Evolutionary conservation across 2,329 filamentous ascomycete species (phyloP), one percentile per base, ranked within the genome.

Genomic region (Cercospora sp.): DNA sequence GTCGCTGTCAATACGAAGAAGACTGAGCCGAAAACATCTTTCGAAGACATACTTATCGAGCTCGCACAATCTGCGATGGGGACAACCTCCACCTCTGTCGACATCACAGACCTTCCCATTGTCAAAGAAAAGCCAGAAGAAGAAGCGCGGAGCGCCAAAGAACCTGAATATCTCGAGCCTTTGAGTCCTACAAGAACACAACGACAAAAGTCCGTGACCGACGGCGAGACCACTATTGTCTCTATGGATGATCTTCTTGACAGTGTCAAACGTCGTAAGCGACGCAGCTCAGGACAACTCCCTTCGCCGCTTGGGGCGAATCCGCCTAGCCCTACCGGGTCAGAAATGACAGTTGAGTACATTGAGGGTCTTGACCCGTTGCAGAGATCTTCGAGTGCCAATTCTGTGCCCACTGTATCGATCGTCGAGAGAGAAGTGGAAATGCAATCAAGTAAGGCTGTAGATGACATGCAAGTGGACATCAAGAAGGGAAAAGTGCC

Each of bases 401-500:
- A 21, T 37, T 21, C 60, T 21, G 60, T 30, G 18, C 59, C 59
- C 26, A 61, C 59, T 7, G 12, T 43, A 16, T 32, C n/a, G 10
- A 45, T 5, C 8, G 40, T 21, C 18, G 40, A 62, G 12, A 32
- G 10, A 12, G 40, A 26, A 12, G 6, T n/a, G 16, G 21, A 49
- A 16, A 12, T 13, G 10, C 37, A 61, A 21, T 34, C 73, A 63
- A 71, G 60, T 70, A 67, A 26, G 70, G 73, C 5, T 71, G 55
- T 72, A 16, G 74, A 76, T 64, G 74, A 75, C 59, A 70, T 75
- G 26, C 74, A 77, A 45, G 24, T 75, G 37, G 74, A 74, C 34
- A 57, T 74, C 16, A 57, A 63, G 61, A 75, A 72, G 61, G 65
- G 67, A 3, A 55, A 26, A 61, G 21, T 49, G 40, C 37, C 55